A percentile compares a stretch with the other conserved stretches of the same genome.
Conservation (phyloP, 1,284 basidiomycete genomes). For the Marasmius tenuissimus region DNA sequence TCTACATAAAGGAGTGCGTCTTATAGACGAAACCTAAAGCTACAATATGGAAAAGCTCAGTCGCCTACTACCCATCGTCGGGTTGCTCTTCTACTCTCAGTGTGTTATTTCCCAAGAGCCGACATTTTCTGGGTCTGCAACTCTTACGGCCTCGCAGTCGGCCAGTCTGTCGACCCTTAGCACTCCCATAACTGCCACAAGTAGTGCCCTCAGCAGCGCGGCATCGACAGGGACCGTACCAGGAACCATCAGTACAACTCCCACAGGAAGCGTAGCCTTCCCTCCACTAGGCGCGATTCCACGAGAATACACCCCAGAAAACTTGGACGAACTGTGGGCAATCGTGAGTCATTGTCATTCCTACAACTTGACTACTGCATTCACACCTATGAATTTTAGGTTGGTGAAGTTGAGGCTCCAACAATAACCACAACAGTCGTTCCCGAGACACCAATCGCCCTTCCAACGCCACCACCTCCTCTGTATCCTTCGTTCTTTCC, state of each 20-base stretch:
- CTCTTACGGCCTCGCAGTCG: no score
- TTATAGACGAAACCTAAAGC: no score
- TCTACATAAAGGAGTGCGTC: no score
- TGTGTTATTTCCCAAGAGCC: no score
- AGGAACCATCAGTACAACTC: neutral
- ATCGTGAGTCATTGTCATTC: conserved; percentile 28
- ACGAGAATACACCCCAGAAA: conserved; percentile 36
- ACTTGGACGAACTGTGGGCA: conserved; percentile 40
- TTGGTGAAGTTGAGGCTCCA: conserved; percentile 41
- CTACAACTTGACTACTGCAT: neutral
- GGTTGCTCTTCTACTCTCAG: no score
- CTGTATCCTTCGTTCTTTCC: conserved; percentile 47
- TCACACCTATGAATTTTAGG: conserved; percentile 23
- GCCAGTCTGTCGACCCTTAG: no score
- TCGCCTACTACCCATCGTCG: no score
- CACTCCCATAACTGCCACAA: no score
- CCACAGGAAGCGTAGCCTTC: conserved; percentile 18
- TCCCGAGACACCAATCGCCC: conserved; percentile 35
- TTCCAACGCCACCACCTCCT: conserved; percentile 43
- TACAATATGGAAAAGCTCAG: no score
- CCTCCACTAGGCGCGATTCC: conserved; percentile 40
- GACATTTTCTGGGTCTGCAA: no score
- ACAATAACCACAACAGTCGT: conserved; percentile 45
- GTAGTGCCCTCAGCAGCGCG: no score
- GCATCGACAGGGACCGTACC: neutral